Conservation (phyloP, 83 land plant genomes). For the Diphasiastrum complanatum region DNA sequence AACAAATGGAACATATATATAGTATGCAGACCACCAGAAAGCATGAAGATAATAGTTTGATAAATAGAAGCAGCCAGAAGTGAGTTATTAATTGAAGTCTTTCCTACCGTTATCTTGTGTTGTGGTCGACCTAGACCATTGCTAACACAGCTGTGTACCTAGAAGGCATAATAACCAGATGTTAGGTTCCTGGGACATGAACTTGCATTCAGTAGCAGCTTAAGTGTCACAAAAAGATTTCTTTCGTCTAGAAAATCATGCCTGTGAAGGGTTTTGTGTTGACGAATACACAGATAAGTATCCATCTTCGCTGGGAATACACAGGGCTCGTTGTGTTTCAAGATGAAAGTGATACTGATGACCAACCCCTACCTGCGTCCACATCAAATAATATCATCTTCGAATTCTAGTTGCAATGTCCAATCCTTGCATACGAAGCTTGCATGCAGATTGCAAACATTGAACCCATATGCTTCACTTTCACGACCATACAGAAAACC, state of each 20-base stretch:
- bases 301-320: conserved; percentile 32
- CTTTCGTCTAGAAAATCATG: too few relatives aligned
- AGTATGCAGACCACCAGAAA: not conserved
- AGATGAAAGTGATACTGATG: conserved; percentile 42
- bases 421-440: too few relatives aligned
- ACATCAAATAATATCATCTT: not conserved
- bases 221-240: not conserved
- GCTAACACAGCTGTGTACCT: conserved; percentile 42
- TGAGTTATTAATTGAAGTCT: too few relatives aligned
- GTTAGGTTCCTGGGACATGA: not conserved
- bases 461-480: too few relatives aligned
- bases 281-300: conserved; percentile 35
- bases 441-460: too few relatives aligned
- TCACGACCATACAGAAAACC: too few relatives aligned
- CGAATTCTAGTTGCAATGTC: too few relatives aligned
- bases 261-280: conserved; percentile 37
- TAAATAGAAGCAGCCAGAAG: too few relatives aligned
- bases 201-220: not conserved
- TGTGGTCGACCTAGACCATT: conserved; percentile 34
- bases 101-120: conserved; percentile 36
- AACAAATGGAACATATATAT: not conserved
- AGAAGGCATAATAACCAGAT: not conserved
- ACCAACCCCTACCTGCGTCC: conserved; percentile 27
- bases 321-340: conserved; percentile 37
- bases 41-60: too few relatives aligned